phyloP scores from a whole-genome alignment of 306 rosid species.

The Rubus idaeus region DNA sequence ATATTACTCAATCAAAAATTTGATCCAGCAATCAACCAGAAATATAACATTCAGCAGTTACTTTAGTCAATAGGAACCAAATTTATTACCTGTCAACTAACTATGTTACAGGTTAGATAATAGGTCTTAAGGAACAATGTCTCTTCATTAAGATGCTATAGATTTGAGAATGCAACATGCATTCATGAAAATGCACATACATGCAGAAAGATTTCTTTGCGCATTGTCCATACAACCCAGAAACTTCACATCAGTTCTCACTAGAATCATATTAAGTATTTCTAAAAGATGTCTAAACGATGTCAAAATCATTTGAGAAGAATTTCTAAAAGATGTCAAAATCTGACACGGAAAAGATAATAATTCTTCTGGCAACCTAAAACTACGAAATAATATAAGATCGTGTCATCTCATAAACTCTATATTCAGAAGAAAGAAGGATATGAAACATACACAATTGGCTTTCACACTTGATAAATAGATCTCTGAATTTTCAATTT shows the following conservation, averaged over 20 bases:
- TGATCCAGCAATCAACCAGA: background rate
- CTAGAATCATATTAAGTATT: background rate
- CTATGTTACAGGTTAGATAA: background rate
- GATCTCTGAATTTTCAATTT: slow-evolving; percentile 57
- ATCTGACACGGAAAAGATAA: background rate
- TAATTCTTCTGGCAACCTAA: background rate
- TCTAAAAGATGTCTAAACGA: too few species aligned
- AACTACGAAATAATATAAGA: background rate
- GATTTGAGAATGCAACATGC: background rate
- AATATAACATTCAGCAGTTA: background rate
- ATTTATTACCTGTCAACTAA: background rate
- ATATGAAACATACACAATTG: slow-evolving; percentile 48
- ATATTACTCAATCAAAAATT: background rate
- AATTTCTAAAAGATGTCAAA: background rate
- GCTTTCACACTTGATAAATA: slow-evolving; percentile 55
- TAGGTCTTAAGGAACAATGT: background rate
- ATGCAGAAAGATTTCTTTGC: background rate
- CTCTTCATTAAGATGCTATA: background rate
- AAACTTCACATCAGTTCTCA: background rate
- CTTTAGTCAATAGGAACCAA: background rate
- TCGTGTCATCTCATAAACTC: background rate
- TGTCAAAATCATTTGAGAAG: background rate
- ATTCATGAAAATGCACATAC: background rate
- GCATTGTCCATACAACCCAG: background rate
- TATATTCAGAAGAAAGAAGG: slow-evolving; percentile 7